Percentiles rank a stretch among this genome's conserved stretches.
phyloP scores from a whole-genome alignment of 2,329 filamentous ascomycete species.

The Zymoseptoria pseudotritici region DNA sequence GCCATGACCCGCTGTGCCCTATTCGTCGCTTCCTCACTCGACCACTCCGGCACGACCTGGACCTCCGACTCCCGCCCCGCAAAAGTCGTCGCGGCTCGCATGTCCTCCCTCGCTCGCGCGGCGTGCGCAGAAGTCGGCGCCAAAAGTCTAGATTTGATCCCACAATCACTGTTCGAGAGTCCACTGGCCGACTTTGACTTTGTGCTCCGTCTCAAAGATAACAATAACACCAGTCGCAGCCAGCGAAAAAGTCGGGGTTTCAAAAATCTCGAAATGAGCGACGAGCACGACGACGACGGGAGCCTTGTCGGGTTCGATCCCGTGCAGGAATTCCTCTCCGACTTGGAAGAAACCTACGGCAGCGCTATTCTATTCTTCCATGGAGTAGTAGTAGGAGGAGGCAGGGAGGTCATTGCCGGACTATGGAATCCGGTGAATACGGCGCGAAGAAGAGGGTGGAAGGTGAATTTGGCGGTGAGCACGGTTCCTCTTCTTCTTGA shows the following conservation, averaged over 20 bases:
- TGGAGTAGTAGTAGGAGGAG: constrained; percentile 40
- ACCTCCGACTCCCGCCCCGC: constrained; percentile 63
- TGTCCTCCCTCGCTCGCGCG: constrained; percentile 73
- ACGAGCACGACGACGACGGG: constrained; percentile 28
- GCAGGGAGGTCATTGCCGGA: constrained; percentile 53
- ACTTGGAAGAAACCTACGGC: constrained; percentile 60
- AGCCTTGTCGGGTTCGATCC: constrained; percentile 52
- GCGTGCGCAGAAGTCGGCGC: constrained; percentile 52
- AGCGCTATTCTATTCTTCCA: constrained; percentile 73
- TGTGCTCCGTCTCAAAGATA: constrained; percentile 58
- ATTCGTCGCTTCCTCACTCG: constrained; percentile 72
- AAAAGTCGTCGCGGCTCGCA: constrained; percentile 74
- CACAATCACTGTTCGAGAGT: constrained; percentile 61
- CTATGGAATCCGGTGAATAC: constrained; percentile 55
- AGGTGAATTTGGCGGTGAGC: constrained; percentile 62
- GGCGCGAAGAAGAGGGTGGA: constrained; percentile 55
- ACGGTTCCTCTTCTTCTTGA: constrained; percentile 45
- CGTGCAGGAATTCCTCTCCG: constrained; percentile 54
- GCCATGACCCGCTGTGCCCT: constrained; percentile 76
- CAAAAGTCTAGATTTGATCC: constrained; percentile 32
- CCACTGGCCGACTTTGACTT: constrained; percentile 76
- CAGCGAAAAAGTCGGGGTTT: constrained; percentile 44
- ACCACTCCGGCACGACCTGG: constrained; percentile 71
- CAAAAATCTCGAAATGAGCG: constrained; percentile 69
- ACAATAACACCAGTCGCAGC: no score